Base-by-base conservation (phyloP, 257 asterid species). In the Fraxinus americana region DNA sequence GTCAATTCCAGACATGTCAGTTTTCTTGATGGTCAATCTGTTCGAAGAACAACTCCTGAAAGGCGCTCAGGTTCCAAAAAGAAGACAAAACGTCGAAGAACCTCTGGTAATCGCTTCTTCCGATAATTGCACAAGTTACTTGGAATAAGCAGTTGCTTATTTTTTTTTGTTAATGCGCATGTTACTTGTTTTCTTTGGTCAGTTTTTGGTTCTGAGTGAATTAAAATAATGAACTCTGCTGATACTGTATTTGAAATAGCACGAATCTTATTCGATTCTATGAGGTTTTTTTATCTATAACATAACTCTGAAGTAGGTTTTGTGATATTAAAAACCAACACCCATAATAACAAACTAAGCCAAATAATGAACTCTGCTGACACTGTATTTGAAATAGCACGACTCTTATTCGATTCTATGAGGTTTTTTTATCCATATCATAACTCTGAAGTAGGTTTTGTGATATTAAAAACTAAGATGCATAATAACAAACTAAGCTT, bases 11-110 rank as follows among this genome's bases (percentile, higher is more conserved):
- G 74, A 73, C 93, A 77, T 80, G 83, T 80, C 67, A 80, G 80
- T 78, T 79, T 72, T 75, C 80, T 61, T 39, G 89, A 83, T 76
- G 85, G 71, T 63, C 94, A 83, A 77, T 83, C 87, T 61, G 77
- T 77, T 70, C 83, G 78, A 76, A 91, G 57, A 67, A 77, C 81
- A 80, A 75, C 78, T 25, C 84, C 96, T 77, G 97, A 83, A 81
- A 93, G 82, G 82, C 91, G 83, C 70, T 72, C 91, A 43, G 78
- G 86, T 74, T 77, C 93, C 39, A 92, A 88, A 85, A 93, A 86
- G 92, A 96, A 94, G 87, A 6, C 97, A 71, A 93, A 70, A 86
- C 95, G 89, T 75, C 91, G 89, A 67, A 92, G 81, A 80, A 77
- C 54, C 81, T 83, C 92, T 66, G 94, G 97, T 93, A 88, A 82